Conservation (phyloP, 805 yeast species). For the Helenozyma baotianmanensis region DNA sequence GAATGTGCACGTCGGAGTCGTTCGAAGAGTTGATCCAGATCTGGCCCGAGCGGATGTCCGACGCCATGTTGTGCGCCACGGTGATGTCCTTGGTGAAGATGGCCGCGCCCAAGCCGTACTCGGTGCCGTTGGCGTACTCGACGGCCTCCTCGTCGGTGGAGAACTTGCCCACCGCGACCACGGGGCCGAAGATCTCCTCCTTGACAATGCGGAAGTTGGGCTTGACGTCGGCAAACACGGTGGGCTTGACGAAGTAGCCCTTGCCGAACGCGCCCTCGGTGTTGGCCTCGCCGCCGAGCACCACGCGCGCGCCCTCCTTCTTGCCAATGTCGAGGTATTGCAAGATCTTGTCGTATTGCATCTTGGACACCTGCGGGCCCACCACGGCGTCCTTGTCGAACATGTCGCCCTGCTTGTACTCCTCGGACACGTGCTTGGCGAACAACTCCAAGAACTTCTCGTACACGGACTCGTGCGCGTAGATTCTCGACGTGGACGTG, state of each 20-base stretch:
- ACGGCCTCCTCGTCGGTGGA: slow-evolving; percentile 64
- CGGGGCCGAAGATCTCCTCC: slow-evolving; percentile 90
- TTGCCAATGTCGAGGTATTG: slow-evolving; percentile 40
- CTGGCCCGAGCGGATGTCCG: slow-evolving; percentile 59
- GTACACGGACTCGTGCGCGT: slow-evolving; percentile 52
- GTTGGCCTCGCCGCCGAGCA: slow-evolving; percentile 39
- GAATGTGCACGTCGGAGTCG: slow-evolving; percentile 59
- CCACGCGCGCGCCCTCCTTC: slow-evolving; percentile 40
- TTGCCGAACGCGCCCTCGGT: slow-evolving; percentile 33
- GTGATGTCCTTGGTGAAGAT: slow-evolving; percentile 67
- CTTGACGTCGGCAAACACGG: slow-evolving; percentile 67
- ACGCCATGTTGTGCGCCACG: slow-evolving; percentile 61
- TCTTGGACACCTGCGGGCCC: slow-evolving; percentile 60
- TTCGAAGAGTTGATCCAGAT: slow-evolving; percentile 69
- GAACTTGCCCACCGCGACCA: slow-evolving; percentile 65
- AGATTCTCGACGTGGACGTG: slow-evolving; percentile 61
- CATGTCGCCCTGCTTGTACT: slow-evolving; percentile 55
- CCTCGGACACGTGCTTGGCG: slow-evolving; percentile 41
- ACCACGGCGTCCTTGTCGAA: slow-evolving; percentile 44
- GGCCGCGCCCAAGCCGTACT: slow-evolving; percentile 80
- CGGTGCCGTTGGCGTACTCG: slow-evolving; percentile 62
- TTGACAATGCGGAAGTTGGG: slow-evolving; percentile 61
- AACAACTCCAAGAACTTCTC: slow-evolving; percentile 47
- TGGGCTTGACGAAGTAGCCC: slow-evolving; percentile 73
- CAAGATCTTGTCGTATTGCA: slow-evolving; percentile 52